A percentile compares a stretch with the other conserved stretches of the same genome.
These are phyloP conservation scores for Erigeron canadensis DNA, from an alignment of 129 eudicot genomes.

Conservation along the genomic window DNA sequence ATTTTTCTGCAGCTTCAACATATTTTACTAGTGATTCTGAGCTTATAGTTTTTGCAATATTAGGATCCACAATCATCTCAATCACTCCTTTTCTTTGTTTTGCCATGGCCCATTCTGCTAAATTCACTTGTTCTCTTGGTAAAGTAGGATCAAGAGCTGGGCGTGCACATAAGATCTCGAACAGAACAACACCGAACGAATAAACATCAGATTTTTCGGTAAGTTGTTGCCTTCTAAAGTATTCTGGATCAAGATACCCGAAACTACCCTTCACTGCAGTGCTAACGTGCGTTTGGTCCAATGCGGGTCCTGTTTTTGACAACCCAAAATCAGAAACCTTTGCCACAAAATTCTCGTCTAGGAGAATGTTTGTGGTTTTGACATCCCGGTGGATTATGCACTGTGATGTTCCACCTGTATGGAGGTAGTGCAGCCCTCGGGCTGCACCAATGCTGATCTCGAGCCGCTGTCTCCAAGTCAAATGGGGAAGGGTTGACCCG, in stretches of 20 bases:
- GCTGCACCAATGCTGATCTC: constrained; percentile 98
- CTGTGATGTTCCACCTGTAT: constrained; percentile 83
- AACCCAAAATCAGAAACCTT: constrained; percentile 92
- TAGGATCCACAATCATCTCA: constrained; percentile 59
- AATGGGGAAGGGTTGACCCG: constrained; percentile 51
- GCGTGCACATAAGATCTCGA: constrained; percentile 83
- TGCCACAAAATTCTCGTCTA: constrained; percentile 76
- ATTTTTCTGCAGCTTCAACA: constrained; percentile 84
- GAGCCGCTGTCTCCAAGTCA: constrained; percentile 82
- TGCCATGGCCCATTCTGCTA: constrained; percentile 94
- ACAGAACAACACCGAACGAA: constrained; percentile 90
- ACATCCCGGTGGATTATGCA: constrained; percentile 93
- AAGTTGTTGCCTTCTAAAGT: constrained; percentile 88
- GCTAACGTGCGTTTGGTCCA: constrained; percentile 96
- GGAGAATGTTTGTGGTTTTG: constrained; percentile 90
- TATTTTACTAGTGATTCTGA: constrained; percentile 56
- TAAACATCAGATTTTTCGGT: constrained; percentile 97
- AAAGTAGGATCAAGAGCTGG: constrained; percentile 86
- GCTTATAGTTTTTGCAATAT: constrained; percentile 42
- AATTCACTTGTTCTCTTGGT: constrained; percentile 85
- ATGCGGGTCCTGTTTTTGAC: constrained; percentile 72
- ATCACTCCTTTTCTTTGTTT: constrained; percentile 59
- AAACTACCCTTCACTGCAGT: constrained; percentile 96
- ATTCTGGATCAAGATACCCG: constrained; percentile 96
- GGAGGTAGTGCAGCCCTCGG: constrained; percentile 90